Conservation (phyloP, 1,284 basidiomycete species). For the Lentinula novae-zelandiae region DNA sequence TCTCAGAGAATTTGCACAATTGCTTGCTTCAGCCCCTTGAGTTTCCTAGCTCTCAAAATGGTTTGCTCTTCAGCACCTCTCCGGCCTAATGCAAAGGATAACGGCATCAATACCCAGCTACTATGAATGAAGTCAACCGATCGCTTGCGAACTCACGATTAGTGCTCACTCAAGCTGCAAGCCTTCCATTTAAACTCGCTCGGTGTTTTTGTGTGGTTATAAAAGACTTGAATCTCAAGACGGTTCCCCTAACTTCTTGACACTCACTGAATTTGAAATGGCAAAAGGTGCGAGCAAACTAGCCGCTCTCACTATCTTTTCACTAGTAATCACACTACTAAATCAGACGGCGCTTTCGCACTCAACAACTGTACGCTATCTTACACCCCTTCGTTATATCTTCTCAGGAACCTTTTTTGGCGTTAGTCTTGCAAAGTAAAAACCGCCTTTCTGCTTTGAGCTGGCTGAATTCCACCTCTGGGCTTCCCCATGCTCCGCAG, state of each 20-base stretch:
- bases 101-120: slow-evolving; percentile 1
- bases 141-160: not conserved
- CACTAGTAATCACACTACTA: not conserved
- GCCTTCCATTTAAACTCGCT: not conserved
- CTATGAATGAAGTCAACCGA: slow-evolving; percentile 6
- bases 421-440: slow-evolving; percentile 50
- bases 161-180: not conserved
- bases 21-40: not conserved
- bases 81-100: not conserved
- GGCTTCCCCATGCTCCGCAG: slow-evolving; percentile 41
- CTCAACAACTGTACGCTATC: slow-evolving; percentile 41
- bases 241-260: not conserved
- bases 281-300: not conserved
- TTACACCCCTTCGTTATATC: slow-evolving; percentile 6
- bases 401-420: slow-evolving; percentile 8
- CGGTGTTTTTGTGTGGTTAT: slow-evolving; percentile 1
- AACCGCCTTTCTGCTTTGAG: slow-evolving; percentile 40
- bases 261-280: not conserved
- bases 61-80: not conserved
- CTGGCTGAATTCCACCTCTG: slow-evolving; percentile 48
- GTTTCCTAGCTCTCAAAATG: not conserved
- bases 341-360: slow-evolving; percentile 17
- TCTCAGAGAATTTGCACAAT: not conserved
- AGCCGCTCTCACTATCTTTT: not conserved
- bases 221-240: not conserved